These are phyloP conservation scores for Sonneratia caseolaris DNA, from an alignment of 345 rosid genomes.

Conservation along the genomic window DNA sequence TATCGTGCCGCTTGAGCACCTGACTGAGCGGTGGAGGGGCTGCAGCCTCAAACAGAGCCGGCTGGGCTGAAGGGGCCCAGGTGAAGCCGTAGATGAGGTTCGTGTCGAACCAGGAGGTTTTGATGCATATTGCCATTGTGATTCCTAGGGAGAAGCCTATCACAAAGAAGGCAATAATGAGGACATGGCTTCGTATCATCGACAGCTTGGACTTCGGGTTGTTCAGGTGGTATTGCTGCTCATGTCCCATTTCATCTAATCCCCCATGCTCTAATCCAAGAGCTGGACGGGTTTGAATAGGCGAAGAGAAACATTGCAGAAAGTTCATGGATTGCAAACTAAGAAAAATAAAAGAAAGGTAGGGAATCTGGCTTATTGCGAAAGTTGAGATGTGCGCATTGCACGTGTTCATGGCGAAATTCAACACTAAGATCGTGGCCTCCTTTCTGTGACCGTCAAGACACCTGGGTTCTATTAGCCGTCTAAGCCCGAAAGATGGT, in stretches of 20 bases:
- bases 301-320: neutral
- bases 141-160: neutral
- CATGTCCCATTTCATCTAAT: neutral
- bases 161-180: neutral
- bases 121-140: neutral
- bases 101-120: neutral
- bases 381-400: neutral
- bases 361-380: neutral
- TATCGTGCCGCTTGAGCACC: slow-evolving; percentile 29
- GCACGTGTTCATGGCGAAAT: neutral
- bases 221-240: neutral
- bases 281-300: neutral
- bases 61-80: neutral
- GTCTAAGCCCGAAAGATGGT: neutral
- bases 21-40: neutral
- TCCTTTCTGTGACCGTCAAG: neutral
- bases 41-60: neutral
- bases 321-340: neutral
- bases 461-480: neutral
- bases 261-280: neutral
- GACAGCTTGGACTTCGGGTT: neutral
- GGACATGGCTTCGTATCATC: neutral
- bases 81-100: neutral
- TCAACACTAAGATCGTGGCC: neutral
- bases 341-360: neutral